phyloP scores from a whole-genome alignment of 2,329 filamentous ascomycete genomes.

The Claviceps sp. region DNA sequence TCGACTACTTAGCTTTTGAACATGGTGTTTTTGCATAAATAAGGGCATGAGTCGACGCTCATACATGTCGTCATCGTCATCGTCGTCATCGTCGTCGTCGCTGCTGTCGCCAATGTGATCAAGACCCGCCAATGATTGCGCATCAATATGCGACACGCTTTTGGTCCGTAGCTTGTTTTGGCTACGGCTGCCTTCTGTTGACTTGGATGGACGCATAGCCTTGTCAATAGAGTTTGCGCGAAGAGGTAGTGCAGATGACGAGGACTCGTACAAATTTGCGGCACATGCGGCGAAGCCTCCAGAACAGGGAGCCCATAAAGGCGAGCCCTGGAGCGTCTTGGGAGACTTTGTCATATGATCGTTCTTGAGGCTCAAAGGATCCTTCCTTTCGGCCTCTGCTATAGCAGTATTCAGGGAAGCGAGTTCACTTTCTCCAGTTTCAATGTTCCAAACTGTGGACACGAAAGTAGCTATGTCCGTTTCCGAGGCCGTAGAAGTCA shows the following conservation, averaged over 20 bases:
- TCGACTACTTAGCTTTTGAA: slow-evolving; percentile 28
- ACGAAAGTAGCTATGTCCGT: slow-evolving; percentile 41
- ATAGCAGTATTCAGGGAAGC: slow-evolving; percentile 21
- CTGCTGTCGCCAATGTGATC: slow-evolving; percentile 27
- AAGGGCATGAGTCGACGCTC: slow-evolving; percentile 41
- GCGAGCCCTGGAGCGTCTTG: slow-evolving; percentile 11
- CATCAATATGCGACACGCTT: slow-evolving; percentile 11
- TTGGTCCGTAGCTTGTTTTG: slow-evolving; percentile 15
- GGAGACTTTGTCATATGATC: slow-evolving; percentile 20
- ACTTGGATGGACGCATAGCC: slow-evolving; percentile 16
- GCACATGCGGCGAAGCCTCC: background rate
- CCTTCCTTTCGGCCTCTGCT: slow-evolving; percentile 9
- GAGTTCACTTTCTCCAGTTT: slow-evolving; percentile 19
- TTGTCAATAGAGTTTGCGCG: slow-evolving; percentile 8
- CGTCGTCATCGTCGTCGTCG: slow-evolving; percentile 24
- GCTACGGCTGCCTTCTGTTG: slow-evolving; percentile 17
- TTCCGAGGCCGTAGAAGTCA: slow-evolving; percentile 40
- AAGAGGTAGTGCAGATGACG: slow-evolving; percentile 3
- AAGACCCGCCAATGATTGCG: slow-evolving; percentile 20
- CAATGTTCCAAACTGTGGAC: slow-evolving; percentile 34
- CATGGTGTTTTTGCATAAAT: slow-evolving; percentile 22
- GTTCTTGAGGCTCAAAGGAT: slow-evolving; percentile 13
- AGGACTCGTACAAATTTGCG: background rate
- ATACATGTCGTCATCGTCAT: slow-evolving; percentile 27
- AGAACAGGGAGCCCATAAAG: slow-evolving; percentile 4